Percentiles rank a stretch among this genome's conserved stretches.
Conservation (phyloP, 495 filamentous ascomycete species). For the Penicillium lagena region DNA sequence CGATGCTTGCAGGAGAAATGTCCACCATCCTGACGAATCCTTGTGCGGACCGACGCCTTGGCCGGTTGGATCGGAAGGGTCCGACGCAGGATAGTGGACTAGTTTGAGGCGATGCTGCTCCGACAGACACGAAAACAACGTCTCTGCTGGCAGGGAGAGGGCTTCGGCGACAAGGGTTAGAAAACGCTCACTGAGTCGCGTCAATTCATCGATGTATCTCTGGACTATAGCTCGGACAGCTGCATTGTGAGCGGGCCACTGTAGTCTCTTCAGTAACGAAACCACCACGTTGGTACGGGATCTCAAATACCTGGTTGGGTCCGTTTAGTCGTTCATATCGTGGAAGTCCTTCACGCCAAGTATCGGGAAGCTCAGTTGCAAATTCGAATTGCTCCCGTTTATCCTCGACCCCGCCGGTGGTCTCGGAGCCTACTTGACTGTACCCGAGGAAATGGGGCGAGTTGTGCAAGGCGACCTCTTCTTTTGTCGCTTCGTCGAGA, state of each 20-base stretch:
- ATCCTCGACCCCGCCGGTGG: conserved; percentile 41
- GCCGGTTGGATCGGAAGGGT: neutral
- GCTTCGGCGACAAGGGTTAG: conserved; percentile 46
- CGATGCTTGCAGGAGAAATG: conserved; percentile 47
- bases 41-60: conserved; percentile 52
- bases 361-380: conserved; percentile 40
- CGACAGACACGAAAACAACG: conserved; percentile 43
- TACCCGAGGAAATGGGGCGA: conserved; percentile 51
- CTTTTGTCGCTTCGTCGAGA: conserved; percentile 28
- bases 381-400: conserved; percentile 51
- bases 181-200: conserved; percentile 39
- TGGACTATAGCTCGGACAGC: conserved; percentile 16
- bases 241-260: conserved; percentile 20
- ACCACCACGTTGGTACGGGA: too few relatives aligned
- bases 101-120: conserved; percentile 51
- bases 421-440: conserved; percentile 43
- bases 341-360: conserved; percentile 24
- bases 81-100: conserved; percentile 38
- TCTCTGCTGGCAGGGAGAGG: conserved; percentile 31
- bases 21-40: conserved; percentile 51
- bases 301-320: conserved; percentile 38
- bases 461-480: conserved; percentile 35
- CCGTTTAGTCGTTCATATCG: conserved; percentile 44
- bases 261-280: too few relatives aligned
- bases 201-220: conserved; percentile 42